Evolutionary conservation across 306 rosid genomes (phyloP).

Genomic region (Inga leiocalycina): DNA sequence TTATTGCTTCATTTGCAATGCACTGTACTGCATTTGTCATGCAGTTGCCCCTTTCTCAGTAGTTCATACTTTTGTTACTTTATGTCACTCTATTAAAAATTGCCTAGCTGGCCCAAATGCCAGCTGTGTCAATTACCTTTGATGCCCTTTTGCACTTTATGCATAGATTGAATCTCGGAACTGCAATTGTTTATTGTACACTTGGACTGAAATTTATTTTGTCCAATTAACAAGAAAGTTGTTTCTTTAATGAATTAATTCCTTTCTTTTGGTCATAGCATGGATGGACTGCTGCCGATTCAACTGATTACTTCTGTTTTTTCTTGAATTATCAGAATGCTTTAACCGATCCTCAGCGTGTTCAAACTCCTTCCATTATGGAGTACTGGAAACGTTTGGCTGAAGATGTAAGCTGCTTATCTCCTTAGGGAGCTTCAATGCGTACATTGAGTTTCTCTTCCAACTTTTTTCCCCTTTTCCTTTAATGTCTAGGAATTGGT

Average conservation of each 20-base stretch:
- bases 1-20: not conserved
- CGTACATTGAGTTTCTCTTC: not conserved
- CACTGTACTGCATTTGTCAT: not conserved
- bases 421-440: constrained; percentile 29
- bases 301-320: constrained; percentile 10
- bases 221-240: not conserved
- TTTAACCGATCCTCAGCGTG: constrained; percentile 90
- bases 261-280: constrained; percentile 24
- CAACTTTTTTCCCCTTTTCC: constrained; percentile 11
- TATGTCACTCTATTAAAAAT: not conserved
- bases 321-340: constrained; percentile 68
- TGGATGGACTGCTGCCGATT: constrained; percentile 4
- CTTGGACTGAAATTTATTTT: not conserved
- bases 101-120: not conserved
- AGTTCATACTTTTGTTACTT: not conserved
- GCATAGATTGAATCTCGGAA: constrained; percentile 3
- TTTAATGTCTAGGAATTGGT: constrained; percentile 6
- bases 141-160: not conserved
- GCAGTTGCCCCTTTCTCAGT: not conserved
- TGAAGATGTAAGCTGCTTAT: constrained; percentile 75
- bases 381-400: constrained; percentile 97
- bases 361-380: constrained; percentile 83
- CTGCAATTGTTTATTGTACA: constrained; percentile 3
- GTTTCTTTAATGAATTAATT: constrained; percentile 4
- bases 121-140: not conserved